Percentiles rank a stretch among this genome's conserved stretches.
Evolutionary conservation across 768 basidiomycete species (phyloP).

Genomic region (Amanita thiersii): DNA sequence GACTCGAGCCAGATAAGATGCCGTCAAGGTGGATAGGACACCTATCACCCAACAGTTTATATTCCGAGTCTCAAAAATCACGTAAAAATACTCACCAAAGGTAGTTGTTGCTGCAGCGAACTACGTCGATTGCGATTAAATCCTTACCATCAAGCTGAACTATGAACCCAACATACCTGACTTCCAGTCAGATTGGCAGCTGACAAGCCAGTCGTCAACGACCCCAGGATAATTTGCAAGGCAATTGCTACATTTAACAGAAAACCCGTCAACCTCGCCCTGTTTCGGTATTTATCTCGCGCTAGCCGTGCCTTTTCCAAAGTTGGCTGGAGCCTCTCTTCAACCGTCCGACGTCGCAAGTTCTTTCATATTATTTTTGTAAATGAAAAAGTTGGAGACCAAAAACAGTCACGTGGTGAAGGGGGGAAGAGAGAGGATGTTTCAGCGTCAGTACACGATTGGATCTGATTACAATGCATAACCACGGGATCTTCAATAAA

Average conservation of each 20-base stretch:
- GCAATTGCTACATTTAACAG: slow-evolving; percentile 44
- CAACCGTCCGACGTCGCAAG: slow-evolving; percentile 28
- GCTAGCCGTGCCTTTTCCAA: slow-evolving; percentile 37
- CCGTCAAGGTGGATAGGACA: slow-evolving; percentile 58
- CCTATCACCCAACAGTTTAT: slow-evolving; percentile 24
- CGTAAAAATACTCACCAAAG: slow-evolving; percentile 20
- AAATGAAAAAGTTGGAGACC: not conserved
- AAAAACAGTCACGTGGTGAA: not conserved
- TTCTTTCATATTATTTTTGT: slow-evolving; percentile 8
- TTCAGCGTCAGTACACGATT: not conserved
- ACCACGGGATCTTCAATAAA: slow-evolving; percentile 11
- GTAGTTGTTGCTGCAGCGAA: slow-evolving; percentile 27
- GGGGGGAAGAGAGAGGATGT: not conserved
- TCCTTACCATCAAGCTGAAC: not conserved
- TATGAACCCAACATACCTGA: slow-evolving; percentile 24
- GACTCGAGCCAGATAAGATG: slow-evolving; percentile 64
- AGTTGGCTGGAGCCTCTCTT: slow-evolving; percentile 49
- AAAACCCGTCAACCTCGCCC: slow-evolving; percentile 34
- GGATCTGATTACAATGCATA: slow-evolving; percentile 11
- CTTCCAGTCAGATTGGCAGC: slow-evolving; percentile 29
- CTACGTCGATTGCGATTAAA: slow-evolving; percentile 13
- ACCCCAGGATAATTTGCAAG: slow-evolving; percentile 55
- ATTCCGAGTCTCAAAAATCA: not conserved
- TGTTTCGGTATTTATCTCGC: slow-evolving; percentile 34
- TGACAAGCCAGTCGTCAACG: slow-evolving; percentile 59